Evolutionary conservation across 805 yeast genomes (phyloP).

Genomic region (Saccharomycopsis schoenii): DNA sequence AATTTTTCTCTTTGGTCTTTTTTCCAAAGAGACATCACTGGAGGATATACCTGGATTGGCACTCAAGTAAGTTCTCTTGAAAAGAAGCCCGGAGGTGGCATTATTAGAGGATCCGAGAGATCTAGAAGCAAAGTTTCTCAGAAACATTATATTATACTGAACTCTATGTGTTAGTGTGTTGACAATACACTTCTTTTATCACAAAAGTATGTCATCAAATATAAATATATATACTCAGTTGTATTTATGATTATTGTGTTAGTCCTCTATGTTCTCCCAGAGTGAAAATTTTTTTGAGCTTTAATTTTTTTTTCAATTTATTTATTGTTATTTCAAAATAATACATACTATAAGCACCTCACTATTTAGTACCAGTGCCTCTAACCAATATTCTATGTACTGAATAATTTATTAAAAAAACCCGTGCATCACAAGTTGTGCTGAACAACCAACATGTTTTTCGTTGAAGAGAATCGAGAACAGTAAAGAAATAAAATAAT

Average conservation of each 20-base stretch:
- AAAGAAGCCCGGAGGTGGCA: not conserved
- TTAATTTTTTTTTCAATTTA: too few relatives aligned
- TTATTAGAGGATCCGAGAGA: not conserved
- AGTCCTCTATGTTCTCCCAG: too few relatives aligned
- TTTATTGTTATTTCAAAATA: too few relatives aligned
- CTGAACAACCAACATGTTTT: not conserved
- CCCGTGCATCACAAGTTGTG: not conserved
- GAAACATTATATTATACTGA: not conserved
- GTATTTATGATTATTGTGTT: too few relatives aligned
- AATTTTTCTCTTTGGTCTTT: conserved; percentile 60
- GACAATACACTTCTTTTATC: not conserved
- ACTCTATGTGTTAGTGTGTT: too few relatives aligned
- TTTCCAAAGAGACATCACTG: conserved; percentile 15
- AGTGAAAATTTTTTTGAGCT: too few relatives aligned
- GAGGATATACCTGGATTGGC: conserved; percentile 10
- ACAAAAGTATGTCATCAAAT: not conserved
- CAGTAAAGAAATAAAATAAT: not conserved
- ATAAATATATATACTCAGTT: too few relatives aligned
- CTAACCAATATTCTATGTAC: too few relatives aligned
- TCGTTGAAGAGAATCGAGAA: not conserved
- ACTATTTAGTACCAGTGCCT: too few relatives aligned
- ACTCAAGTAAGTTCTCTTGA: conserved; percentile 13
- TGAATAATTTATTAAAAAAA: too few relatives aligned
- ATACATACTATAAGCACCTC: too few relatives aligned
- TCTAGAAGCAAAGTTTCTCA: not conserved